Base-by-base conservation (phyloP, 2,329 filamentous ascomycete genomes). In the Aciculosporium take region DNA sequence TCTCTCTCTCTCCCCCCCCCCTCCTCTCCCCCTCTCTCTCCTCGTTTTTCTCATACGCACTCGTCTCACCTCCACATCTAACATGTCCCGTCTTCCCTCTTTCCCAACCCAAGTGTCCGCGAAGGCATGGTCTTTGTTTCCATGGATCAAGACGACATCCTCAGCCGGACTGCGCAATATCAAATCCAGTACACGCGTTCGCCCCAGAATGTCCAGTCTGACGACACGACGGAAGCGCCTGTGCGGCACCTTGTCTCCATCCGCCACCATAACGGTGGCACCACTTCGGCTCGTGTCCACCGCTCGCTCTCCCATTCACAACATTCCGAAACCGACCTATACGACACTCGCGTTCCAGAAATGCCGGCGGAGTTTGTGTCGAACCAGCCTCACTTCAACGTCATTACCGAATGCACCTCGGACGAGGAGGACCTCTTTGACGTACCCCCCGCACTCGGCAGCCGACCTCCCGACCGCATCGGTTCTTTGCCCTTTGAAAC, bases 91-190 rank as follows among this genome's bases (percentile, higher is more conserved):
- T 45, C 21, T 18, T 15, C 12, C 7, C 8, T 21, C 29, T 31
- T 8, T 24, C 15, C 12, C 17, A 7, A 7, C 17, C 23, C 9
- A 18, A 89, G 84, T 41, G 80, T 94, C 40, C 81, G 89, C 60
- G 84, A 94, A 69, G 89, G 91, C 34, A 81, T 95, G 72, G 75
- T 96, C 1, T 95, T 95, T 55, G 72, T 96, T 23, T 76, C 84
- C 35, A 94, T 95, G 88, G 74, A 78, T 31, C 74, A 79, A 29
- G 79, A 93, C 49, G 80, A 91, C 45, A 65, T 91, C 1, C 63
- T 91, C 33, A 73, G 69, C 17, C 72, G 80, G 44, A 91, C 85
- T 9, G 73, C 81, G 6, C 72, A 78, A 45, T 89, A 89, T 56
- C 76, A 84, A 49, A 79, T 89, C 21, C 75, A 81, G 50, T 85